Evolutionary conservation across 495 filamentous ascomycete species (phyloP).

Genomic region (Xylaria nigripes): DNA sequence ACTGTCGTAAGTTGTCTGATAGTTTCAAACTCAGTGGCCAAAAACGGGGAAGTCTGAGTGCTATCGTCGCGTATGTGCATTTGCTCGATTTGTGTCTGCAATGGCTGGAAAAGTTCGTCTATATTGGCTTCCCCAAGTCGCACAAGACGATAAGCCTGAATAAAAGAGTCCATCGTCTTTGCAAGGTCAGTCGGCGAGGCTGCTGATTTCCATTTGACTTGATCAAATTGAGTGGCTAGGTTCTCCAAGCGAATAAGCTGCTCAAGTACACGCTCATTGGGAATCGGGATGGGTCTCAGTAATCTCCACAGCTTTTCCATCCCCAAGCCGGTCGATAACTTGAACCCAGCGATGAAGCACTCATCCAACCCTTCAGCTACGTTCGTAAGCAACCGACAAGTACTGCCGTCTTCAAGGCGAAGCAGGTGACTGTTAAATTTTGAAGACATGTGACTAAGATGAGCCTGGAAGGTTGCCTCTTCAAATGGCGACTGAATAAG

Average conservation of each 20-base stretch:
- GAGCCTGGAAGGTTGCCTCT: constrained; percentile 47
- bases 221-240: constrained; percentile 69
- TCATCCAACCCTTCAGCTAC: constrained; percentile 29
- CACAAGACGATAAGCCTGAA: constrained; percentile 42
- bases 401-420: constrained; percentile 12
- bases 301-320: constrained; percentile 79
- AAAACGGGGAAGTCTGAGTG: constrained; percentile 40
- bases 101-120: constrained; percentile 36
- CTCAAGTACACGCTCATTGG: constrained; percentile 39
- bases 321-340: constrained; percentile 63
- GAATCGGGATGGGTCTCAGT: constrained; percentile 52
- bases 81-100: constrained; percentile 50
- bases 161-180: constrained; percentile 43
- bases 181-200: constrained; percentile 36
- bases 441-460: constrained; percentile 33
- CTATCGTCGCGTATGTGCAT: constrained; percentile 39
- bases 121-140: constrained; percentile 37
- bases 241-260: constrained; percentile 53
- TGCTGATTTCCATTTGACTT: constrained; percentile 43
- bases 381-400: constrained; percentile 22
- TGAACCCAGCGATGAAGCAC: constrained; percentile 43
- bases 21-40: constrained; percentile 56
- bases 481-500: constrained; percentile 37
- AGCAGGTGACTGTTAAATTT: constrained; percentile 21
- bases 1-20: constrained; percentile 55